Percentiles rank a stretch among this genome's conserved stretches.
phyloP scores from a whole-genome alignment of 345 rosid genomes.

The Zanthoxylum bungeanum region DNA sequence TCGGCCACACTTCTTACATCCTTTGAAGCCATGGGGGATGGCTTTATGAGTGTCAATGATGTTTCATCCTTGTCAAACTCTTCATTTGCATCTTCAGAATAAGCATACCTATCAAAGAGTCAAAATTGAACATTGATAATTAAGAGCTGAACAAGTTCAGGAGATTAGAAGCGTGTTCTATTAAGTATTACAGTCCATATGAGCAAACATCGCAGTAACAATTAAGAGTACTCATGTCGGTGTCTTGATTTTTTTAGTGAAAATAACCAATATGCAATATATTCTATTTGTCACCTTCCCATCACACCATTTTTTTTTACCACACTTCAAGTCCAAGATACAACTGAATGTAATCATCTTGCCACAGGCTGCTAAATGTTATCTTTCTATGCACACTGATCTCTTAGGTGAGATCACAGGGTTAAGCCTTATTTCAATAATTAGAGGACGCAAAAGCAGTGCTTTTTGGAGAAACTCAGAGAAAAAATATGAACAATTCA shows the following conservation, averaged over 20 bases:
- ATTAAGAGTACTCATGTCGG: neutral
- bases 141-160: neutral
- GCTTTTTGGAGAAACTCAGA: neutral
- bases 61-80: constrained; percentile 80
- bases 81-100: constrained; percentile 56
- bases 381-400: neutral
- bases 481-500: neutral
- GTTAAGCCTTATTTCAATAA: neutral
- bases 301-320: too few relatives aligned
- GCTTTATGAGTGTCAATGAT: constrained; percentile 73
- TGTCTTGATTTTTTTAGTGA: neutral
- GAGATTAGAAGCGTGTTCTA: neutral
- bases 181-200: neutral
- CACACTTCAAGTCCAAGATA: neutral
- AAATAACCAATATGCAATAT: neutral
- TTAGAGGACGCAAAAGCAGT: neutral
- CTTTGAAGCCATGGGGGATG: constrained; percentile 56
- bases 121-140: neutral
- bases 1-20: constrained; percentile 47
- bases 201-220: neutral
- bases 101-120: constrained; percentile 61
- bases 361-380: neutral
- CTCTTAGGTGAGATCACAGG: neutral
- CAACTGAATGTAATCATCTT: too few relatives aligned
- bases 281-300: neutral